Percentiles rank a stretch among this genome's conserved stretches.
Conservation (phyloP, 768 basidiomycete species). For the Antrodiella citrinella region DNA sequence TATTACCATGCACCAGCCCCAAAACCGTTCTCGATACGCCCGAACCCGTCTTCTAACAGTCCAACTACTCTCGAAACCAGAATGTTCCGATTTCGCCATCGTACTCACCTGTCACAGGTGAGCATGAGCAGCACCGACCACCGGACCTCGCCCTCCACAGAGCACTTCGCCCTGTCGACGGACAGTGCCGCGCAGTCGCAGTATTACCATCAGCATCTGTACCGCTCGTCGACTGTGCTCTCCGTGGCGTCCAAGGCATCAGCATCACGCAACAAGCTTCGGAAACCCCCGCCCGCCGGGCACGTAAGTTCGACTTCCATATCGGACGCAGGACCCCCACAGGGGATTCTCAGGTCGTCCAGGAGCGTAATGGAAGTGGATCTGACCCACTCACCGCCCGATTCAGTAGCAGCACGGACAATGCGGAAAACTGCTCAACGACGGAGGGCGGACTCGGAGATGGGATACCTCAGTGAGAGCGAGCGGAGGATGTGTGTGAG, state of each 20-base stretch:
- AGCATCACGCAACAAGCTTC: not conserved
- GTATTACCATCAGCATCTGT: not conserved
- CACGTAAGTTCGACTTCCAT: not conserved
- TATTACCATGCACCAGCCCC: not conserved
- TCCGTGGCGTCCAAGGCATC: not conserved
- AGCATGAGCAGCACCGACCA: not conserved
- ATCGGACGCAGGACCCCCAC: not conserved
- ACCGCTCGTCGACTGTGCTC: not conserved
- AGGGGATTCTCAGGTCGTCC: not conserved
- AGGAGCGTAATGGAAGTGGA: not conserved
- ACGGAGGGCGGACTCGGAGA: not conserved
- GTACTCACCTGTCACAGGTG: not conserved
- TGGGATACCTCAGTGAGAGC: not conserved
- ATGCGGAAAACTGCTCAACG: not conserved
- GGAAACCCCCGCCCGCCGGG: not conserved
- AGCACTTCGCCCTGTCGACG: not conserved
- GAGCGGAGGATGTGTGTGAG: not conserved
- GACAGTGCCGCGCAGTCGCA: not conserved
- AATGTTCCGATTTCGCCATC: not conserved
- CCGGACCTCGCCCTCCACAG: too few species aligned
- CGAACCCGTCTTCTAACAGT: not conserved
- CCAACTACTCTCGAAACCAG: not conserved
- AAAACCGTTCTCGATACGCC: not conserved
- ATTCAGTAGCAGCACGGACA: not conserved
- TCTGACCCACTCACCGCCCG: not conserved